phyloP scores from a whole-genome alignment of 306 rosid genomes.

The Quercus suber region DNA sequence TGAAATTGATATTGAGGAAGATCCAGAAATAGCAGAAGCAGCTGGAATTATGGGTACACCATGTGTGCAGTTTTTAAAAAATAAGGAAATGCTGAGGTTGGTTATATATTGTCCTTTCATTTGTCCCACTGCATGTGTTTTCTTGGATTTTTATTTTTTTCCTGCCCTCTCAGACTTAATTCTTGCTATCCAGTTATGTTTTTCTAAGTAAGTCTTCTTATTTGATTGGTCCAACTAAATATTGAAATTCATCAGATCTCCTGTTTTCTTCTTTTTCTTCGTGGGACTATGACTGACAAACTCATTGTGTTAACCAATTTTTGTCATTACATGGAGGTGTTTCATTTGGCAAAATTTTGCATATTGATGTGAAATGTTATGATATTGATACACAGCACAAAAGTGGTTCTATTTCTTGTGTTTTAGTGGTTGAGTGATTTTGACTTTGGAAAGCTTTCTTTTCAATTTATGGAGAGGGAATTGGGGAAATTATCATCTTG shows the following conservation, averaged over 20 bases:
- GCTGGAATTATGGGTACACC: constrained; percentile 97
- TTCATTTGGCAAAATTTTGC: not conserved
- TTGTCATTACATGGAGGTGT: no score
- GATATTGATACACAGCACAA: not conserved
- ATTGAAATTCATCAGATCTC: no score
- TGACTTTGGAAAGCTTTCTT: not conserved
- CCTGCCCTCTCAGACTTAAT: not conserved
- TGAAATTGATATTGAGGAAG: constrained; percentile 97
- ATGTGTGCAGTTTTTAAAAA: constrained; percentile 94
- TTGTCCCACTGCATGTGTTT: not conserved
- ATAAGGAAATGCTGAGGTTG: constrained; percentile 79
- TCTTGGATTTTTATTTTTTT: not conserved
- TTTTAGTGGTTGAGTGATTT: not conserved
- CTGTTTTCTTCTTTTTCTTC: no score
- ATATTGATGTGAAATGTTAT: not conserved
- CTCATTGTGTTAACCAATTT: no score
- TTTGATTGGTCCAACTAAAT: no score
- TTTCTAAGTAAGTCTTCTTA: not conserved
- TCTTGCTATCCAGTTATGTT: not conserved
- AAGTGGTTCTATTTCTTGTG: not conserved
- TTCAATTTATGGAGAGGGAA: not conserved
- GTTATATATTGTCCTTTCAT: constrained; percentile 27
- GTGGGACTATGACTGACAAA: no score
- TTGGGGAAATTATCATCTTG: not conserved
- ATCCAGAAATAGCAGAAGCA: constrained; percentile 92